Conservation (phyloP, 1,284 basidiomycete species). For the Cutaneotrichosporon arboriforme region DNA sequence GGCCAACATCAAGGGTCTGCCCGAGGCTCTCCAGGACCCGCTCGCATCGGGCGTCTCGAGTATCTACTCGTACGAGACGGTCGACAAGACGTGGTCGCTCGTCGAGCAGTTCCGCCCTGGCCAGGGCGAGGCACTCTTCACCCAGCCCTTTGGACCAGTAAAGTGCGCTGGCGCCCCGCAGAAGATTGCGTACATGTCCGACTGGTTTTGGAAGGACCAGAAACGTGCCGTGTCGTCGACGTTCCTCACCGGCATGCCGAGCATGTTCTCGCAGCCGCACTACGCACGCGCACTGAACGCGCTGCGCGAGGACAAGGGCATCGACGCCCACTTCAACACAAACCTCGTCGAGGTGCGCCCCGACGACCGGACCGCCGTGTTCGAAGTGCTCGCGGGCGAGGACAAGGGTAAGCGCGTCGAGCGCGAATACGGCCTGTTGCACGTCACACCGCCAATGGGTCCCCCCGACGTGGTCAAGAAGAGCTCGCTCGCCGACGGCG, state of each 20-base stretch:
- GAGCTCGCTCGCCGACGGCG: slow-evolving; percentile 69
- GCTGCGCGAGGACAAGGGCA: slow-evolving; percentile 70
- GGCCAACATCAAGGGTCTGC: slow-evolving; percentile 69
- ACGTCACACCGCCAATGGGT: slow-evolving; percentile 87
- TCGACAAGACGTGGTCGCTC: slow-evolving; percentile 79
- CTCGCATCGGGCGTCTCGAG: slow-evolving; percentile 71
- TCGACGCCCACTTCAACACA: slow-evolving; percentile 74
- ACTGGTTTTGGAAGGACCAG: slow-evolving; percentile 49
- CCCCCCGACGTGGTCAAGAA: slow-evolving; percentile 74
- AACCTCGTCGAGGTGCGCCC: slow-evolving; percentile 74
- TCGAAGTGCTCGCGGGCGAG: slow-evolving; percentile 63
- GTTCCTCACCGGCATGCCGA: slow-evolving; percentile 86
- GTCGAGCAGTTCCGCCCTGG: slow-evolving; percentile 70
- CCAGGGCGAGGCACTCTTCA: slow-evolving; percentile 73
- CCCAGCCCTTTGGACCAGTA: slow-evolving; percentile 88
- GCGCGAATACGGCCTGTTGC: slow-evolving; percentile 75
- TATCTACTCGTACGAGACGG: slow-evolving; percentile 86
- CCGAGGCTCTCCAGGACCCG: slow-evolving; percentile 69
- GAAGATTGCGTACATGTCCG: slow-evolving; percentile 92
- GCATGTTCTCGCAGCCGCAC: slow-evolving; percentile 81
- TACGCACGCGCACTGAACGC: slow-evolving; percentile 81
- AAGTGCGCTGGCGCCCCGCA: slow-evolving; percentile 94
- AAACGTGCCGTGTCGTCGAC: slow-evolving; percentile 54
- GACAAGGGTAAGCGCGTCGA: slow-evolving; percentile 56
- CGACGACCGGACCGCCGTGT: slow-evolving; percentile 69